Base-by-base conservation (phyloP, 2,329 filamentous ascomycete genomes). In the Rosellinia necatrix region DNA sequence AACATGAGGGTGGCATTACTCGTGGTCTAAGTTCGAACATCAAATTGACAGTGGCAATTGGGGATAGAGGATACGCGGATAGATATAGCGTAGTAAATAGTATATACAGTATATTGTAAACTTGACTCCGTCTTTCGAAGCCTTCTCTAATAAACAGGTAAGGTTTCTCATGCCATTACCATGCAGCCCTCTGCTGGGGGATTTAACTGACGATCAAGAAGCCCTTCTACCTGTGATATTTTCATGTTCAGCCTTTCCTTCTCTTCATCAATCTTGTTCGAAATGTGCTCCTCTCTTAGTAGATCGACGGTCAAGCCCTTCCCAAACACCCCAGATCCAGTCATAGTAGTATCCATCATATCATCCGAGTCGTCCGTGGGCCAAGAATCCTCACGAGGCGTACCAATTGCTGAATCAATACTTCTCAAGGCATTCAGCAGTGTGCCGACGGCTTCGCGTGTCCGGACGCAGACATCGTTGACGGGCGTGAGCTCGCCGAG, bases 381-480 rank as follows among this genome's bases (percentile, higher is more conserved):
- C 13, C 10, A 42, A 27, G 21, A n/a, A 13, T 6, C 15, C 10
- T 15, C 12, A 42, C 17, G 13, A 27, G 42, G 25, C 8, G 9
- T 47, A 17, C 43, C 13, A 8, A 47, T 47, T 15, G 21, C 29
- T 8, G 35, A 19, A 47, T 47, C 43, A 29, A 47, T 47, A n/a
- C 43, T 13, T 8, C 9, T 35, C 17, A 47, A 8, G 4, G 12
- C 21, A 15, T 25, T 19, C 19, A 25, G 8, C 9, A 47, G 27
- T 13, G 43, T 10, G 30, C 29, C 30, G 2, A 9, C 4, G 9
- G 43, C 43, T 25, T 35, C 43, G 21, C 43, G 43, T 5, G 30
- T 25, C 3, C 43, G 43, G 13, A 35, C 43, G 30, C 30, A 35
- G 1, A 47, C 30, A 15, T 12, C 5, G 17, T 34, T 24, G 12